Evolutionary conservation across 768 basidiomycete species (phyloP).

Genomic region (Pisolithus tinctorius): DNA sequence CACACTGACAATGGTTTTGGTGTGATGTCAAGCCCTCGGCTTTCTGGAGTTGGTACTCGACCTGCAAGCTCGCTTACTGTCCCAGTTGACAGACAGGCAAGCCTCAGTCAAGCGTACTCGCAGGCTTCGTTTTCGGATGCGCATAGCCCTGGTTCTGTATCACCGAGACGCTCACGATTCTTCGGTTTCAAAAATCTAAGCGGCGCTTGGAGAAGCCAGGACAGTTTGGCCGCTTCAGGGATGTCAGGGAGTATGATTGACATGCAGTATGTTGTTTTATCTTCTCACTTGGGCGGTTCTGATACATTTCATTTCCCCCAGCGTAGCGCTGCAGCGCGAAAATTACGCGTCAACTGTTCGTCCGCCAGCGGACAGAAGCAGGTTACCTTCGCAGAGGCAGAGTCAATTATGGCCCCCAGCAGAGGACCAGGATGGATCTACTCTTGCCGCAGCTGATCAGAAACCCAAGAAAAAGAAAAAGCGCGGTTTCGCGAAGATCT

Average conservation of each 20-base stretch:
- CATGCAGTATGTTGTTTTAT: slow-evolving; percentile 70
- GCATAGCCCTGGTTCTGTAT: slow-evolving; percentile 62
- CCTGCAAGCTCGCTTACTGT: slow-evolving; percentile 58
- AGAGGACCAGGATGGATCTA: slow-evolving; percentile 23
- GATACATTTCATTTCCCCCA: slow-evolving; percentile 21
- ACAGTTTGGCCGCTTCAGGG: slow-evolving; percentile 75
- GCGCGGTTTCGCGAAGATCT: slow-evolving; percentile 68
- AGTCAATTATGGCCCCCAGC: slow-evolving; percentile 50
- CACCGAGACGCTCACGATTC: slow-evolving; percentile 68
- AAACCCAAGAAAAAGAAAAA: slow-evolving; percentile 72
- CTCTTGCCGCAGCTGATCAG: slow-evolving; percentile 29
- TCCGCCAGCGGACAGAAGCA: slow-evolving; percentile 28
- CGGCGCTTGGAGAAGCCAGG: slow-evolving; percentile 70
- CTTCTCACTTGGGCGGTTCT: slow-evolving; percentile 5
- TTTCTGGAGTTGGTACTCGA: slow-evolving; percentile 48
- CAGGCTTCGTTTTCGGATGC: slow-evolving; percentile 78
- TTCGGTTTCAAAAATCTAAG: slow-evolving; percentile 71
- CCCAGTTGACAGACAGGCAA: slow-evolving; percentile 49
- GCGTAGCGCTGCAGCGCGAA: slow-evolving; percentile 76
- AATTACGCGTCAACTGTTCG: slow-evolving; percentile 26
- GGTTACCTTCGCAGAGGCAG: slow-evolving; percentile 30
- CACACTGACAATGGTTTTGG: slow-evolving; percentile 54
- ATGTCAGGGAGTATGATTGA: slow-evolving; percentile 86
- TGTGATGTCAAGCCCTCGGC: slow-evolving; percentile 52
- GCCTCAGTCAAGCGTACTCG: slow-evolving; percentile 62